Evolutionary conservation across 108 stramenopile genomes (phyloP).

Genomic region (Aurantiochytrium sp.): DNA sequence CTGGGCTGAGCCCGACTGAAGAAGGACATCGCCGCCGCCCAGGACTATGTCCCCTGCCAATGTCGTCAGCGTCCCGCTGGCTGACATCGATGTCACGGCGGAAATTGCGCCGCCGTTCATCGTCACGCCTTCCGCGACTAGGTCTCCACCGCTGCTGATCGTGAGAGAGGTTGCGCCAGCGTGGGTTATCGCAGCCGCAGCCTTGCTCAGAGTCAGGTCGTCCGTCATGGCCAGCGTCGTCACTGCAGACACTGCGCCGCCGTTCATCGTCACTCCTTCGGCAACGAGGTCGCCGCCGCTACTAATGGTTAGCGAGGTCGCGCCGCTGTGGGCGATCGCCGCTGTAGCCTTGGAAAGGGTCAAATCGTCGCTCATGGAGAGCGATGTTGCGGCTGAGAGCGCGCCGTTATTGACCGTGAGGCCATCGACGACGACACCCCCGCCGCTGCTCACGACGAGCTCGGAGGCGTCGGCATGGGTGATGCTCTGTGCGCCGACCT

Average conservation of each 20-base stretch:
- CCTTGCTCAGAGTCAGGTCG: not conserved
- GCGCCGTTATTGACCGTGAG: too few relatives aligned
- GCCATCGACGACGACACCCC: too few relatives aligned
- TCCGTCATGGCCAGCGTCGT: not conserved
- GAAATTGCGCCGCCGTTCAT: not conserved
- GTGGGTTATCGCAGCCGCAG: not conserved
- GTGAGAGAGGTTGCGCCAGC: not conserved
- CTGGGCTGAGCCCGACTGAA: not conserved
- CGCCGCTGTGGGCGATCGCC: too few relatives aligned
- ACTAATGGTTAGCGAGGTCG: too few relatives aligned
- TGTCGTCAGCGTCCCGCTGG: not conserved
- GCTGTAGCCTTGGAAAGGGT: too few relatives aligned
- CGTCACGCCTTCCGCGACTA: not conserved
- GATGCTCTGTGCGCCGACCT: not conserved
- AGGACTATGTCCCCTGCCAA: not conserved
- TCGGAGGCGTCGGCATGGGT: not conserved
- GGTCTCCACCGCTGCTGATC: not conserved
- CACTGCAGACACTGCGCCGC: not conserved
- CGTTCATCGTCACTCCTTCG: not conserved
- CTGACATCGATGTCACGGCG: not conserved
- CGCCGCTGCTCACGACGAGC: not conserved
- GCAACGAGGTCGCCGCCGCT: not conserved
- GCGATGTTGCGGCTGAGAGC: too few relatives aligned
- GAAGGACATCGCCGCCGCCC: not conserved
- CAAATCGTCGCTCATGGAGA: too few relatives aligned